These are phyloP conservation scores for Cordyceps cateniannulata DNA, from an alignment of 2,329 filamentous ascomycete species.

Conservation along the genomic window DNA sequence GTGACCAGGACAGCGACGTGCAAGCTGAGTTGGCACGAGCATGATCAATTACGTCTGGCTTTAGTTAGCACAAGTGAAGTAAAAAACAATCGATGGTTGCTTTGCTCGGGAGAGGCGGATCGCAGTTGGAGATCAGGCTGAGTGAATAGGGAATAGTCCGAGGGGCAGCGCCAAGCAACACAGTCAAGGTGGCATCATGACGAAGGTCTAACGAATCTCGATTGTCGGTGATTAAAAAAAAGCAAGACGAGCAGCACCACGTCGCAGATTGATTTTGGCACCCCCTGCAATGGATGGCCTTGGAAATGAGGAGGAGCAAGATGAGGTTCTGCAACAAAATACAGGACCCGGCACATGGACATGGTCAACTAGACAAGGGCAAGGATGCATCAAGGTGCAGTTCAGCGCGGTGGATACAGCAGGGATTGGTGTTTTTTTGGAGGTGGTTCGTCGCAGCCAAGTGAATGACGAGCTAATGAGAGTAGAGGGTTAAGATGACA, in stretches of 20 bases:
- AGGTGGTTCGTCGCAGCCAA: background rate
- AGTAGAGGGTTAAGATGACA: background rate
- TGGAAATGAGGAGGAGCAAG: background rate
- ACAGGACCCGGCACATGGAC: background rate
- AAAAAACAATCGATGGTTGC: too few relatives aligned
- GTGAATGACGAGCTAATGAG: background rate
- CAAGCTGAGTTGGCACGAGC: background rate
- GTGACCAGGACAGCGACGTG: background rate
- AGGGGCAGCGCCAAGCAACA: background rate
- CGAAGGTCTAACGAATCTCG: background rate
- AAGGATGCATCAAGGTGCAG: background rate
- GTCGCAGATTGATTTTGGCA: too few relatives aligned
- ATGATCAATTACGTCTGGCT: background rate
- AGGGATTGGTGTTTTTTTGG: background rate
- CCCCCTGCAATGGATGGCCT: background rate
- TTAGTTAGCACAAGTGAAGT: slow-evolving; percentile 2
- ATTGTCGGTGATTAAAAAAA: slow-evolving; percentile 3
- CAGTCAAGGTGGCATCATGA: background rate
- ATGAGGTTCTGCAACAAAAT: background rate
- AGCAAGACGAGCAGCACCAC: background rate
- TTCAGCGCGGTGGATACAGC: background rate
- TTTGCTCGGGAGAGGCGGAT: background rate
- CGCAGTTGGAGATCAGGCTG: background rate
- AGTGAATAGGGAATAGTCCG: background rate
- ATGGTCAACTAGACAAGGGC: background rate